Evolutionary conservation across 1,284 basidiomycete species (phyloP).

Genomic region (Ganoderma resinaceum): DNA sequence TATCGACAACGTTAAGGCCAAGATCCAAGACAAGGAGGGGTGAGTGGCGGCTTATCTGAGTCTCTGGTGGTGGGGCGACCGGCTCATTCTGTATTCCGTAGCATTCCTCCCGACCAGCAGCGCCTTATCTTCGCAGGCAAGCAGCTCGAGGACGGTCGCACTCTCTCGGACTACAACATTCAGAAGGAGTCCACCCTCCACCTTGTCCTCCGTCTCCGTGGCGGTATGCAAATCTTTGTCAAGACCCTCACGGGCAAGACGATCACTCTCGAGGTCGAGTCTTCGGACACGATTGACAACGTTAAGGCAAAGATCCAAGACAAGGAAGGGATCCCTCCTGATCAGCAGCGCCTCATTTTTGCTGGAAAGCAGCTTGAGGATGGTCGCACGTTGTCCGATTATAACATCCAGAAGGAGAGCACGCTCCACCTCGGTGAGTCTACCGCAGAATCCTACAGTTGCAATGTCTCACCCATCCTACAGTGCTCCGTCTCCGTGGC

Average conservation of each 20-base stretch:
- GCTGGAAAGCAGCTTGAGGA: slow-evolving; percentile 89
- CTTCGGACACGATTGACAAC: slow-evolving; percentile 90
- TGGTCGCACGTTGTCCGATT: slow-evolving; percentile 85
- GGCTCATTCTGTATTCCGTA: slow-evolving; percentile 31
- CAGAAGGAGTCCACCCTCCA: slow-evolving; percentile 86
- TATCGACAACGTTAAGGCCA: slow-evolving; percentile 83
- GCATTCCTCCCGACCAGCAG: slow-evolving; percentile 86
- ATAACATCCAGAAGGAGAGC: slow-evolving; percentile 79
- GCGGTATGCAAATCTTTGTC: slow-evolving; percentile 91
- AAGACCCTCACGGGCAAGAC: slow-evolving; percentile 94
- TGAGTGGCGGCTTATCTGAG: slow-evolving; percentile 38
- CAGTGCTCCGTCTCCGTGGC: slow-evolving; percentile 71
- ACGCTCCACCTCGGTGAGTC: slow-evolving; percentile 65
- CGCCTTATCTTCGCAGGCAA: slow-evolving; percentile 91
- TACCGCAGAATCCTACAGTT: not conserved
- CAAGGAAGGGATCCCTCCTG: slow-evolving; percentile 84
- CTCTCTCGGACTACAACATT: slow-evolving; percentile 86
- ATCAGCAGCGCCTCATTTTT: slow-evolving; percentile 84
- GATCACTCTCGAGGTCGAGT: slow-evolving; percentile 94
- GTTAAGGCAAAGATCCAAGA: slow-evolving; percentile 88
- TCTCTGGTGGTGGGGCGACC: not conserved
- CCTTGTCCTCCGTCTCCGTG: slow-evolving; percentile 85
- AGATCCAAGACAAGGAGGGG: slow-evolving; percentile 84
- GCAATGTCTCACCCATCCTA: slow-evolving; percentile 29
- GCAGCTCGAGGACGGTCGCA: slow-evolving; percentile 85